Percentiles rank a stretch among this genome's conserved stretches.
phyloP scores from a whole-genome alignment of 2,329 filamentous ascomycete species.

The Fusarium domesticum region DNA sequence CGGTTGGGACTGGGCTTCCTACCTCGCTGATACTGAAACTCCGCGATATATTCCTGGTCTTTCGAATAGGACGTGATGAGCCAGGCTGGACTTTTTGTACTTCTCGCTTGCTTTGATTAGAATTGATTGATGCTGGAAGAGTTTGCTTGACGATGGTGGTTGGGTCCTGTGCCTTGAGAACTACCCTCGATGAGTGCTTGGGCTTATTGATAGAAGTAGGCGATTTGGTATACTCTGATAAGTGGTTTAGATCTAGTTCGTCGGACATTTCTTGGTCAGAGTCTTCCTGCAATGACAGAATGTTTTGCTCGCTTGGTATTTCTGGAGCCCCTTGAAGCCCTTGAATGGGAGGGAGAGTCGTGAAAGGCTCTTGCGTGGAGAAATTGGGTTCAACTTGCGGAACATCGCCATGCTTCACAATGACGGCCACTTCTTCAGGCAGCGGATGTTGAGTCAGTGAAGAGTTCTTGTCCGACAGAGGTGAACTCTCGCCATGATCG shows the following conservation, averaged over 20 bases:
- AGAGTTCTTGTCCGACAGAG: conserved; percentile 1
- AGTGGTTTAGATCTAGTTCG: neutral
- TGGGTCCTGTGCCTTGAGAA: conserved; percentile 13
- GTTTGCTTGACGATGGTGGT: conserved; percentile 5
- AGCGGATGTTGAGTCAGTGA: neutral
- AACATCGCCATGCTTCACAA: too few species aligned
- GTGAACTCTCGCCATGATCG: conserved; percentile 8
- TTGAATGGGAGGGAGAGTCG: too few species aligned
- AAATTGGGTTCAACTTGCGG: too few species aligned
- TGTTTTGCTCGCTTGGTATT: too few species aligned
- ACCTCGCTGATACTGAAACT: conserved; percentile 28
- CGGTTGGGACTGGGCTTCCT: conserved; percentile 27
- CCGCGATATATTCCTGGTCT: conserved; percentile 14
- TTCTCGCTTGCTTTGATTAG: neutral
- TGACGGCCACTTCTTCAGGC: neutral
- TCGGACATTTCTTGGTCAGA: neutral
- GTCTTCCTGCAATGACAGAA: too few species aligned
- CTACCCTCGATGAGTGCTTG: neutral
- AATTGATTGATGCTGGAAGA: neutral
- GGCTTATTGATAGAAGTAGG: neutral
- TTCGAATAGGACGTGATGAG: conserved; percentile 2
- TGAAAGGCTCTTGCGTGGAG: too few species aligned
- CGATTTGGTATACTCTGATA: neutral
- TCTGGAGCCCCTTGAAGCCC: too few species aligned
- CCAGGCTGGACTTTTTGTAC: neutral